Percentiles rank a stretch among this genome's conserved stretches.
Conservation (phyloP, 2,329 filamentous ascomycete genomes). For the Colletotrichum coccodes region DNA sequence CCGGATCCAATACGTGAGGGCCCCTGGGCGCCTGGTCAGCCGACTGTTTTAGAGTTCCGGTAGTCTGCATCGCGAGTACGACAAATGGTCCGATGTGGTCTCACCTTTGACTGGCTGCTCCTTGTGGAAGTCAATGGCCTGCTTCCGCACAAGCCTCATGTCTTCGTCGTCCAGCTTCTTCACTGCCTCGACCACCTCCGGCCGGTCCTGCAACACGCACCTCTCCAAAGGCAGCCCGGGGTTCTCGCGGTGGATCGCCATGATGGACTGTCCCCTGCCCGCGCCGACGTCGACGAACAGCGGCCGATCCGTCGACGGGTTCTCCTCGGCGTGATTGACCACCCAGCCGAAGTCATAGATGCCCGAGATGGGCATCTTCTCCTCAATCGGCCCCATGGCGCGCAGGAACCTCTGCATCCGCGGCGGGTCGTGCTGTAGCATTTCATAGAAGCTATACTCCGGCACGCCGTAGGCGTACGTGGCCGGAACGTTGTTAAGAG, state of each 20-base stretch:
- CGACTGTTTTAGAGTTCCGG: not conserved
- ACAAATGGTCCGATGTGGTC: not conserved
- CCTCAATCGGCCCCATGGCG: conserved; percentile 42
- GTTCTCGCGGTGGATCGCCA: conserved; percentile 38
- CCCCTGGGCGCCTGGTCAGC: conserved; percentile 37
- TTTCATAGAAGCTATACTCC: conserved; percentile 44
- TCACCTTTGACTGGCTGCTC: conserved; percentile 36
- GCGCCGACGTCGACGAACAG: conserved; percentile 48
- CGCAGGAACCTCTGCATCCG: conserved; percentile 41
- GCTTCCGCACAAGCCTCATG: conserved; percentile 30
- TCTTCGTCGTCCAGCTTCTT: conserved; percentile 31
- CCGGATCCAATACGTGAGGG: conserved; percentile 47
- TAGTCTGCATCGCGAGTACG: not conserved
- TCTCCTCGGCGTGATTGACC: conserved; percentile 3
- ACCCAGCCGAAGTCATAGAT: conserved; percentile 46
- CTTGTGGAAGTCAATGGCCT: conserved; percentile 42
- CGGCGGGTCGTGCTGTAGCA: conserved; percentile 39
- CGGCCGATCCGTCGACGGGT: conserved; percentile 21
- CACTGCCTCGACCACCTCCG: conserved; percentile 41
- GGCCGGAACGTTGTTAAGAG: conserved; percentile 38
- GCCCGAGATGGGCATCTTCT: conserved; percentile 38
- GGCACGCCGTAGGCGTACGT: conserved; percentile 42
- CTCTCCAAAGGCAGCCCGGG: conserved; percentile 38
- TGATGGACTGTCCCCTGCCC: conserved; percentile 41
- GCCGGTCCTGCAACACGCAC: conserved; percentile 45